A percentile compares a stretch with the other conserved stretches of the same genome.
phyloP scores from a whole-genome alignment of 2,329 filamentous ascomycete species.

The Ceratocystis smalleyi region DNA sequence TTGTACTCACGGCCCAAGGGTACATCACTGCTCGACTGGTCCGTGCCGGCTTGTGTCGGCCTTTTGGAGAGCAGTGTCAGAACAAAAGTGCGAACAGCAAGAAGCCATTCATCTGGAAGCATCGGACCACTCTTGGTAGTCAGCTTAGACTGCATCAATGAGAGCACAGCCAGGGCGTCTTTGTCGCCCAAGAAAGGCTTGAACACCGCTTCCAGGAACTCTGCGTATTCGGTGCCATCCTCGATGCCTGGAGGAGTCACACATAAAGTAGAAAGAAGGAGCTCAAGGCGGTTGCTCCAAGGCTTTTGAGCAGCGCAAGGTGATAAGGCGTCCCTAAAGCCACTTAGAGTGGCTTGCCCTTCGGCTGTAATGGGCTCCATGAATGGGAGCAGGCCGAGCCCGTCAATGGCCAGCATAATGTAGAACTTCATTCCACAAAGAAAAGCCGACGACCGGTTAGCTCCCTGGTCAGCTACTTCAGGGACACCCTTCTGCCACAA shows the following conservation, averaged over 20 bases:
- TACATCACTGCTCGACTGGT: conserved; percentile 4
- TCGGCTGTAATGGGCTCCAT: conserved; percentile 42
- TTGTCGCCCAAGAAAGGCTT: conserved; percentile 43
- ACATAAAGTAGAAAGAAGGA: conserved; percentile 32
- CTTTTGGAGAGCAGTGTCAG: conserved; percentile 1
- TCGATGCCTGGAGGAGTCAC: conserved; percentile 32
- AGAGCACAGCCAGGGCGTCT: conserved; percentile 19
- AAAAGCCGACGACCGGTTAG: conserved; percentile 26
- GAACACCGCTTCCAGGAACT: conserved; percentile 37
- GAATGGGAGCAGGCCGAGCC: conserved; percentile 44
- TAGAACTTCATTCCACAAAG: conserved; percentile 39
- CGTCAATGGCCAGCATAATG: conserved; percentile 33
- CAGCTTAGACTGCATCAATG: conserved; percentile 6
- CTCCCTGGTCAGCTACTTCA: conserved; percentile 23
- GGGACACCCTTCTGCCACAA: conserved; percentile 32
- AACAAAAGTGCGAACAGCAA: conserved; percentile 1
- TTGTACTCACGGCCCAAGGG: conserved; percentile 51
- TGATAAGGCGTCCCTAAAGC: conserved; percentile 33
- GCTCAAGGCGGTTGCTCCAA: neutral
- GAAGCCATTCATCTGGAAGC: conserved; percentile 5
- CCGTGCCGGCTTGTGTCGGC: neutral
- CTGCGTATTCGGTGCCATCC: conserved; percentile 32
- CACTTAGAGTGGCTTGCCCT: conserved; percentile 34
- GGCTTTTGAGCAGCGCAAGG: neutral
- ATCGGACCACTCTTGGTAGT: neutral